phyloP scores from a whole-genome alignment of 2,329 filamentous ascomycete genomes.

The Leptographium wingfieldii region DNA sequence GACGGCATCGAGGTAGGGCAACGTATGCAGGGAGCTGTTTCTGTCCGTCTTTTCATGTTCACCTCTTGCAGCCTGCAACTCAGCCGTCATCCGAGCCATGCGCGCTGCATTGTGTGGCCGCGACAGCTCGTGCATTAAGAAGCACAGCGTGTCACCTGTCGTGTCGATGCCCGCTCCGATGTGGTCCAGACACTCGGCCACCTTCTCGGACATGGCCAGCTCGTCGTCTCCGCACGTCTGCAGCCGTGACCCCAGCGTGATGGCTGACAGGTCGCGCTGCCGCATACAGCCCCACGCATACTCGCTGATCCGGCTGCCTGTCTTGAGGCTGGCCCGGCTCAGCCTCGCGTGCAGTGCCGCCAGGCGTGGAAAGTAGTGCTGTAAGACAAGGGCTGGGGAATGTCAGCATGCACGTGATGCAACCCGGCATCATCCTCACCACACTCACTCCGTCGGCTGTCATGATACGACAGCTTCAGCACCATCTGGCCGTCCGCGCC shows the following conservation, averaged over 20 bases:
- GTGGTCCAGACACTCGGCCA: slow-evolving; percentile 4
- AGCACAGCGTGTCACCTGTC: slow-evolving; percentile 5
- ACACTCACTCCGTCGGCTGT: slow-evolving; percentile 3
- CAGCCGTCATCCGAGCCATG: not conserved
- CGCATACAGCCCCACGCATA: slow-evolving; percentile 1
- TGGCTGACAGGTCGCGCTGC: not conserved
- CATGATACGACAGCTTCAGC: slow-evolving; percentile 4
- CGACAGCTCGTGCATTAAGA: slow-evolving; percentile 3
- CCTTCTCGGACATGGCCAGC: not conserved
- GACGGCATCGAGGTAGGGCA: slow-evolving; percentile 21
- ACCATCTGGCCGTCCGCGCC: slow-evolving; percentile 3
- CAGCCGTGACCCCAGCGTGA: slow-evolving; percentile 3
- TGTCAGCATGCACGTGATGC: not conserved
- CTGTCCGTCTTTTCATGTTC: not conserved
- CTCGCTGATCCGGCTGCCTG: not conserved
- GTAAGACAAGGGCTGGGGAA: not conserved
- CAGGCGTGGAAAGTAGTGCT: not conserved
- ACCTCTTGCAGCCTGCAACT: not conserved
- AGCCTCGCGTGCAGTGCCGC: not conserved
- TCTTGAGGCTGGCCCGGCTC: not conserved
- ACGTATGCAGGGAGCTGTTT: not conserved
- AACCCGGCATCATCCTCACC: not conserved
- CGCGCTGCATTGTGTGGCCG: not conserved
- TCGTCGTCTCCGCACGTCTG: not conserved
- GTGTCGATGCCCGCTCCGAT: slow-evolving; percentile 7